Base-by-base conservation (phyloP, 352 stramenopile species). In the Phytopythium helicoides region DNA sequence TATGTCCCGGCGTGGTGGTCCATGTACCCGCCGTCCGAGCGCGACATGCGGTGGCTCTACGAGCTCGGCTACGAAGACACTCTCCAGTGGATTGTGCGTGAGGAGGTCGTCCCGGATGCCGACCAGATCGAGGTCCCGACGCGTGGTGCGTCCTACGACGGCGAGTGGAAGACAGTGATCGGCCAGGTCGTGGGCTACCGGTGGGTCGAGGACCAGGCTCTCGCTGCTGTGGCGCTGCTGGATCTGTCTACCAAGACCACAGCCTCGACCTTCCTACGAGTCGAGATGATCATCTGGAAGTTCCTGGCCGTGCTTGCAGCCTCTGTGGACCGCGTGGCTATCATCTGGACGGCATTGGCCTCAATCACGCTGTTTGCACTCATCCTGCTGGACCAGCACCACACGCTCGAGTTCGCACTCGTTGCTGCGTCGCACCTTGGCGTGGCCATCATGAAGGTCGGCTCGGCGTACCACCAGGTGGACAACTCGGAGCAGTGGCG, bases 1-100 rank as follows among this genome's bases (percentile, higher is more conserved):
- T 87, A 87, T 45, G 66, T 89, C 22, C 76, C 76, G 11, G 48
- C 73, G 21, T 80, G 71, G 69, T 89, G 79, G 76, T 81, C 61
- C 11, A 58, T 87, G 52, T 84, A 81, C 38, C 76, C 73, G 40
- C 73, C 76, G 12, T 68, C 64, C 1, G 55, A 68, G 34, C 60
- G 75, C 2, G 71, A 81, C 34, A 68, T 89, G 52, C 40, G 54
- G 33, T 89, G 79, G 79, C 36, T 88, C 19, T 83, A 72, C 23
- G 56, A 77, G 2, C 44, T 87, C 31, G 77, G 77, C 3, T 81
- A 86, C 41, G 54, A 63, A 33, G 75, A 82, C 59, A 66, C 53
- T 12, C 47, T 80, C 38, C 36, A 54, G 0, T 83, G 73, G 71
- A 62, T 57, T 14, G 47, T 62, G 19, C 48, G 59, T 16, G 23